These are phyloP conservation scores for Ampelomyces quisqualis DNA, from an alignment of 2,329 filamentous ascomycete species.

Conservation along the genomic window DNA sequence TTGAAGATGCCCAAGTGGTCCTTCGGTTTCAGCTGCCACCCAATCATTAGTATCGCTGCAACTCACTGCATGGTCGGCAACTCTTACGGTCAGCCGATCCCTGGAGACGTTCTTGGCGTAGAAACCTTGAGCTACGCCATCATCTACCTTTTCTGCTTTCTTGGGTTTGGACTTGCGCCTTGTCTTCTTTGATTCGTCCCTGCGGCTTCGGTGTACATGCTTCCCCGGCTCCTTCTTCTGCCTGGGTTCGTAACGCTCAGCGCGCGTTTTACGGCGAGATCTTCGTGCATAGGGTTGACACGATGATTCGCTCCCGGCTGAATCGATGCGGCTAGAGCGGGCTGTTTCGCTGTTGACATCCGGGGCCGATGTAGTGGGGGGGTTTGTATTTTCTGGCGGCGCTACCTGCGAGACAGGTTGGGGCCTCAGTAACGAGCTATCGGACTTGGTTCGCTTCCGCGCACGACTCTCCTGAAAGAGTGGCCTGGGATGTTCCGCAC, in stretches of 20 bases:
- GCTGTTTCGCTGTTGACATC: slow-evolving; percentile 18
- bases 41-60: slow-evolving; percentile 27
- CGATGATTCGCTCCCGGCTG: slow-evolving; percentile 19
- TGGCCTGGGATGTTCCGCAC: slow-evolving; percentile 19
- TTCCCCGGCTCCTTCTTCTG: slow-evolving; percentile 27
- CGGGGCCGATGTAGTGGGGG: slow-evolving; percentile 8
- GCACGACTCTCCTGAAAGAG: slow-evolving; percentile 23
- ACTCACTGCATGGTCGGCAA: slow-evolving; percentile 10
- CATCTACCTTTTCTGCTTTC: slow-evolving; percentile 40
- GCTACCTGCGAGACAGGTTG: slow-evolving; percentile 13
- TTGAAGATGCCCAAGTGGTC: slow-evolving; percentile 50
- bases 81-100: slow-evolving; percentile 51
- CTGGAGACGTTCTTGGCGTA: slow-evolving; percentile 48
- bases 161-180: slow-evolving; percentile 41
- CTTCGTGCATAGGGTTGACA: slow-evolving; percentile 45
- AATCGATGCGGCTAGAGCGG: slow-evolving; percentile 12
- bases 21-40: slow-evolving; percentile 46
- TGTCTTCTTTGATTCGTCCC: slow-evolving; percentile 34
- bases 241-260: slow-evolving; percentile 48
- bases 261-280: slow-evolving; percentile 50
- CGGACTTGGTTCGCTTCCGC: slow-evolving; percentile 42
- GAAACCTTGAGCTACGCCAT: slow-evolving; percentile 46
- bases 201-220: slow-evolving; percentile 17
- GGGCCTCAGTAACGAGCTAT: slow-evolving; percentile 43
- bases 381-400: slow-evolving; percentile 4